Evolutionary conservation across 306 rosid genomes (phyloP).

Genomic region (Dryas alaskensis): DNA sequence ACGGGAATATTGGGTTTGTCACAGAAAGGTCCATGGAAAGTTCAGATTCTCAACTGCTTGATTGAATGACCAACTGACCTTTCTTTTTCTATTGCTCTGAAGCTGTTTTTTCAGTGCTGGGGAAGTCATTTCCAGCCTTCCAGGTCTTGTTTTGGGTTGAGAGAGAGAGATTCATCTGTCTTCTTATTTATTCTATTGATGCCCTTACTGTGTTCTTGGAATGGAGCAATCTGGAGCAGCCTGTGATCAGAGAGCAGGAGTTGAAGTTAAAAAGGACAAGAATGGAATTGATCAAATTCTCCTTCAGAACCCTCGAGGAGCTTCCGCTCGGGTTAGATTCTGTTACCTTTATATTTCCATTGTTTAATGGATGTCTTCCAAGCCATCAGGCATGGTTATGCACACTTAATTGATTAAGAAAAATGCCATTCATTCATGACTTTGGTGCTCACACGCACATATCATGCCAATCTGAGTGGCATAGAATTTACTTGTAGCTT

Average conservation of each 20-base stretch:
- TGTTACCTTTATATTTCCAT: neutral
- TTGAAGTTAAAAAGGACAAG: constrained; percentile 52
- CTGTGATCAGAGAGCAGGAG: constrained; percentile 6
- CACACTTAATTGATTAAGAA: no score
- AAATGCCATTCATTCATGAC: no score
- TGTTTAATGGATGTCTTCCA: neutral
- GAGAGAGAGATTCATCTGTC: constrained; percentile 18
- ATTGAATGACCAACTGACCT: constrained; percentile 13
- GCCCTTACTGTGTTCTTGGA: constrained; percentile 27
- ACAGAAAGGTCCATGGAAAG: constrained; percentile 35
- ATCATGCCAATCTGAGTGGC: no score
- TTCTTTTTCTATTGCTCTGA: constrained; percentile 19
- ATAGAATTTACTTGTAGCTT: neutral
- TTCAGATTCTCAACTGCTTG: constrained; percentile 36
- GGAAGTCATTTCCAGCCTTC: constrained; percentile 18
- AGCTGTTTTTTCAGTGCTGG: constrained; percentile 18
- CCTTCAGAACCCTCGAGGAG: constrained; percentile 65
- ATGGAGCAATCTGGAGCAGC: constrained; percentile 46
- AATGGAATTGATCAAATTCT: constrained; percentile 54
- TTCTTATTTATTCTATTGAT: constrained; percentile 28
- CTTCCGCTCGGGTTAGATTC: constrained; percentile 54
- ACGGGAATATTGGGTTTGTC: constrained; percentile 43
- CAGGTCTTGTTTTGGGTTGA: constrained; percentile 20
- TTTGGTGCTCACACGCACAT: no score
- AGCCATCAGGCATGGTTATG: no score